phyloP scores from a whole-genome alignment of 345 rosid species.

The Rhodamnia rubescens region DNA sequence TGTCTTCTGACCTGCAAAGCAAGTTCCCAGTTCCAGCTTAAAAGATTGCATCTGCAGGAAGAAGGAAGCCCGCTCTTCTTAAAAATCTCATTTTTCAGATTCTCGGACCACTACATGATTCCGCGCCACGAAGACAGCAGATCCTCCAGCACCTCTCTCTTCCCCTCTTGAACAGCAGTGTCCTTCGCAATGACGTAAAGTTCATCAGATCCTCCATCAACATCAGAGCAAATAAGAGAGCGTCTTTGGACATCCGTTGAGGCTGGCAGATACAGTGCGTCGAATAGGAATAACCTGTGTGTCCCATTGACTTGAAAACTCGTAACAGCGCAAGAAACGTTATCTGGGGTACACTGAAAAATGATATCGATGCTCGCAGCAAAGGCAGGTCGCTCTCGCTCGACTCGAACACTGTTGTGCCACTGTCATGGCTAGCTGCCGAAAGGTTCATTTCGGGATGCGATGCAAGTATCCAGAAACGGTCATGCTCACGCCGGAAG shows the following conservation, averaged over 20 bases:
- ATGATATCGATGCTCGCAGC: slow-evolving; percentile 63
- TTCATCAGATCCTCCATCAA: slow-evolving; percentile 88
- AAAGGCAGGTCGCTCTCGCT: slow-evolving; percentile 28
- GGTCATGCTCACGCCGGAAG: slow-evolving; percentile 74
- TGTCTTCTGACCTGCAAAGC: slow-evolving; percentile 79
- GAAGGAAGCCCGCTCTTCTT: slow-evolving; percentile 58
- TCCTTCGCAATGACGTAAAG: slow-evolving; percentile 73
- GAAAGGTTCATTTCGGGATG: slow-evolving; percentile 92
- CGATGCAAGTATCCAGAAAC: slow-evolving; percentile 87
- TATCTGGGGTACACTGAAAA: slow-evolving; percentile 73
- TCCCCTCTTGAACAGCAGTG: slow-evolving; percentile 63
- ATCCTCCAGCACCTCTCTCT: slow-evolving; percentile 74
- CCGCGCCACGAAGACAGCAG: slow-evolving; percentile 73
- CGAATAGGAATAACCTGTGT: slow-evolving; percentile 72
- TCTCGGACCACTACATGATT: slow-evolving; percentile 62
- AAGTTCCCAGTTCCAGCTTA: slow-evolving; percentile 86
- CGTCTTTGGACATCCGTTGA: slow-evolving; percentile 35
- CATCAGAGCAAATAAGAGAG: slow-evolving; percentile 72
- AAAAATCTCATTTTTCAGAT: slow-evolving; percentile 67
- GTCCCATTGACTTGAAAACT: slow-evolving; percentile 63
- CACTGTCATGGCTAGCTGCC: slow-evolving; percentile 94
- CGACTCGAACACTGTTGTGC: slow-evolving; percentile 81
- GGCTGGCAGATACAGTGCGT: slow-evolving; percentile 15
- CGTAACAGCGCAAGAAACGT: slow-evolving; percentile 66
- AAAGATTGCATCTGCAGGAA: slow-evolving; percentile 68